Base-by-base conservation (phyloP, 805 yeast genomes). In the Kodamaea sagamina region DNA sequence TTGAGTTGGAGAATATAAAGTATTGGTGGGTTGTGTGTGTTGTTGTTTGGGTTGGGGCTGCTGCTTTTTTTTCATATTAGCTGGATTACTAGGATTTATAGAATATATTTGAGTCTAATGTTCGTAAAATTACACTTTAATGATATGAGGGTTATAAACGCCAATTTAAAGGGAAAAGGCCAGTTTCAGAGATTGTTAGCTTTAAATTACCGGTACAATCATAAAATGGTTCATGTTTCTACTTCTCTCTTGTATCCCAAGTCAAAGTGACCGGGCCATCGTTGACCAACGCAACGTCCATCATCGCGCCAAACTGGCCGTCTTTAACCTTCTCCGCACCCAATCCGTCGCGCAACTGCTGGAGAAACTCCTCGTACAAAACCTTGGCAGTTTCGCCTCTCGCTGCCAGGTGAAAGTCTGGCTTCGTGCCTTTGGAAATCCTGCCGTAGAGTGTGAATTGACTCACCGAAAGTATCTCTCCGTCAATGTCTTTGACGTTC, bases 261-360 rank as follows among this genome's bases (percentile, higher is more conserved):
- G 83, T 77, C 24, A 92, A 84, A 0, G 98, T 92, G 0, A 87
- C 89, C 0, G 98, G 98, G 1, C 98, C 98, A 55, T 92, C 97
- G 57, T 93, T 93, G 10, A 84, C 80, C 47, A 92, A 63, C 1
- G 77, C 76, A 11, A 95, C 97, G 49, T 88, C 95, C 99, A 93
- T 93, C 96, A 92, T 87, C 8, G 92, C 98, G 0, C 98, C 99
- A 60, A 93, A 93, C 43, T 79, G 72, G 2, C 99, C 99, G 54
- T 90, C 97, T 49, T 83, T 75, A 3, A 89, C 95, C 36, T 78
- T 79, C 4, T 55, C 59, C 0, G 73, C 81, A 0, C 86, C 86
- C 44, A 88, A 47, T n/a, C 76, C 77, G 1, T 52, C 55, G 47
- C 71, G 63, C 45, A 87, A 63, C 16, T 68, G 57, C 2, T 43